phyloP scores from a whole-genome alignment of 2,329 filamentous ascomycete genomes.

The Colletotrichum orbiculare region DNA sequence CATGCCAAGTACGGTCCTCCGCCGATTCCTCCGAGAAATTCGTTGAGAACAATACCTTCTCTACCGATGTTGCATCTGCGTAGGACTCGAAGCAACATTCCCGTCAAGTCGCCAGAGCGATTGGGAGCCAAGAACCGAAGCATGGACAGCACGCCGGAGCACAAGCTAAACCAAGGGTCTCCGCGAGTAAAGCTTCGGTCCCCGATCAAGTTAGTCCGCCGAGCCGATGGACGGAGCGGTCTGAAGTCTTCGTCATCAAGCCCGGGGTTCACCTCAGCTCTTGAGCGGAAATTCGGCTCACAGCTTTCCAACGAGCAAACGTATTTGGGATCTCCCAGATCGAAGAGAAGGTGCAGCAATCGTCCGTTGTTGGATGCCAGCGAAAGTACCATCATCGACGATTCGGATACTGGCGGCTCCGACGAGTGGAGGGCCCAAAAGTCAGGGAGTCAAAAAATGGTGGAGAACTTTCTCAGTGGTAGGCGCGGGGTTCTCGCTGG shows the following conservation, averaged over 20 bases:
- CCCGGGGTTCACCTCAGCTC: slow-evolving; percentile 16
- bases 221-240: not conserved
- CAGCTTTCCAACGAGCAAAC: not conserved
- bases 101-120: slow-evolving; percentile 4
- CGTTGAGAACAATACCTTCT: slow-evolving; percentile 23
- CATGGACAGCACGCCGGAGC: slow-evolving; percentile 1
- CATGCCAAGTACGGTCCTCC: slow-evolving; percentile 13
- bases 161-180: not conserved
- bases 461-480: slow-evolving; percentile 64
- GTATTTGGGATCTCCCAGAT: slow-evolving; percentile 6
- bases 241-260: slow-evolving; percentile 24
- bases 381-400: slow-evolving; percentile 1
- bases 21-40: slow-evolving; percentile 29
- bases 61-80: slow-evolving; percentile 20
- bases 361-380: slow-evolving; percentile 4
- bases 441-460: slow-evolving; percentile 62
- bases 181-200: slow-evolving; percentile 14
- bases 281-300: slow-evolving; percentile 20
- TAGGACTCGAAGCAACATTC: slow-evolving; percentile 14
- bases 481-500: slow-evolving; percentile 55
- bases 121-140: slow-evolving; percentile 8
- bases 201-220: slow-evolving; percentile 28
- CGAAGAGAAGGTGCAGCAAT: not conserved
- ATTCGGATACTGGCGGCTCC: not conserved
- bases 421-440: slow-evolving; percentile 46